Evolutionary conservation across 2,329 filamentous ascomycete genomes (phyloP), one percentile per base, ranked within the genome.

Genomic region (Cercospora nicotianae): DNA sequence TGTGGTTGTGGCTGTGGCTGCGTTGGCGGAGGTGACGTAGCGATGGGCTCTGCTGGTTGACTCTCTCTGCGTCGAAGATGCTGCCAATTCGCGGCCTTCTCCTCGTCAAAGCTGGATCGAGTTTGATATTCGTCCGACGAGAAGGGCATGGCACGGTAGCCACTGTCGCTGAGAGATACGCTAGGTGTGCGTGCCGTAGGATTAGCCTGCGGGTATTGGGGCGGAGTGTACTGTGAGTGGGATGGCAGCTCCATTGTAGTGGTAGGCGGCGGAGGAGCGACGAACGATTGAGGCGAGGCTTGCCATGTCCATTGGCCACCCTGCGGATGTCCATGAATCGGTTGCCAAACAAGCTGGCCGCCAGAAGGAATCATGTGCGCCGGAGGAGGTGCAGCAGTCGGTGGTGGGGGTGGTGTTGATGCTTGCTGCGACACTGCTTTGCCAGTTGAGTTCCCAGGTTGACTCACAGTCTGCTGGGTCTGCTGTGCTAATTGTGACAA

Each of bases 41-140:
- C 13, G 45, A 45, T 28, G 10, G 60, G 26, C n/a, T 28, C n/a
- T n/a, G 60, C 51, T 31, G 48, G 7, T 6, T 10, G 18, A 58
- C 12, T 8, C 33, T 33, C 30, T 20, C 28, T 64, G n/a, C 26
- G 51, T 26, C 62, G 48, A 16, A 76, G 62, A 58, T 76, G 74
- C 59, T 74, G 70, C 75, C 75, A 76, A 33, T 72, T 67, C 18
- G 62, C 71, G 18, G 70, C 63, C 6, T 68, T 60, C 13, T 66
- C 70, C 26, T 73, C 70, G 26, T 70, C 69, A 20, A 45, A 20
- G 18, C 23, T 31, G 16, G 31, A 51, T 18, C 33, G 60, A 20
- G 64, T 63, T n/a, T 63, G 55, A 18, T 65, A 65, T 9, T 73
- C 70, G 33, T 69, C 57, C 23, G 71, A 30, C 18, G 73, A 66